These are phyloP conservation scores for Aspergillus diversus DNA, from an alignment of 495 filamentous ascomycete genomes.

Conservation along the genomic window DNA sequence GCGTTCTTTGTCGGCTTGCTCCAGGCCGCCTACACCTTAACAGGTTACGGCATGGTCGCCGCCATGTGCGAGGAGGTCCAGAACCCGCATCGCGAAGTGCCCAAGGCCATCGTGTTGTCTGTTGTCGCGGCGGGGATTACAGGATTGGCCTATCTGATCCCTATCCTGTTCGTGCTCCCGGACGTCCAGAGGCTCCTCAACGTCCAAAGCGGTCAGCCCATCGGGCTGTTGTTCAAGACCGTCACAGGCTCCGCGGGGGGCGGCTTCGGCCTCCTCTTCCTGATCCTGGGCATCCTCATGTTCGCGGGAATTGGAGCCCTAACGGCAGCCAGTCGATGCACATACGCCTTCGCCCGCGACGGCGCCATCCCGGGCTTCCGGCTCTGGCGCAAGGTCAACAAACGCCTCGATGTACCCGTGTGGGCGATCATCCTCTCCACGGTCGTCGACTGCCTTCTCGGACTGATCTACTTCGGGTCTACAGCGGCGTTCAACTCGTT, in stretches of 20 bases:
- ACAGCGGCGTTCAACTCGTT: slow-evolving; percentile 68
- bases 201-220: slow-evolving; percentile 60
- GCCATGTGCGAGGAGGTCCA: slow-evolving; percentile 73
- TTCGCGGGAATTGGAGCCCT: slow-evolving; percentile 73
- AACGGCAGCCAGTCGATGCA: slow-evolving; percentile 75
- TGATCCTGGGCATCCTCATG: slow-evolving; percentile 73
- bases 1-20: slow-evolving; percentile 65
- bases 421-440: slow-evolving; percentile 61
- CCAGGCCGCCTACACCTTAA: slow-evolving; percentile 63
- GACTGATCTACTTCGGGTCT: slow-evolving; percentile 65
- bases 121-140: slow-evolving; percentile 71
- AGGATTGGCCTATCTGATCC: slow-evolving; percentile 70
- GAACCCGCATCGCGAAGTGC: slow-evolving; percentile 66
- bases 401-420: slow-evolving; percentile 59
- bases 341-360: slow-evolving; percentile 73
- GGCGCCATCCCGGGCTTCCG: slow-evolving; percentile 68
- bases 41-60: slow-evolving; percentile 60
- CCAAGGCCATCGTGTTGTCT: slow-evolving; percentile 71
- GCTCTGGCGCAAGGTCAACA: slow-evolving; percentile 64
- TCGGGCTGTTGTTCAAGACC: slow-evolving; percentile 40
- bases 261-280: slow-evolving; percentile 72
- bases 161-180: slow-evolving; percentile 67
- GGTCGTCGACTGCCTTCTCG: slow-evolving; percentile 56
- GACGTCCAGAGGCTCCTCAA: slow-evolving; percentile 54
- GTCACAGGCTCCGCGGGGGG: slow-evolving; percentile 50